Evolutionary conservation across 2,329 filamentous ascomycete genomes (phyloP).

Genomic region (Scytalidium lignicola): DNA sequence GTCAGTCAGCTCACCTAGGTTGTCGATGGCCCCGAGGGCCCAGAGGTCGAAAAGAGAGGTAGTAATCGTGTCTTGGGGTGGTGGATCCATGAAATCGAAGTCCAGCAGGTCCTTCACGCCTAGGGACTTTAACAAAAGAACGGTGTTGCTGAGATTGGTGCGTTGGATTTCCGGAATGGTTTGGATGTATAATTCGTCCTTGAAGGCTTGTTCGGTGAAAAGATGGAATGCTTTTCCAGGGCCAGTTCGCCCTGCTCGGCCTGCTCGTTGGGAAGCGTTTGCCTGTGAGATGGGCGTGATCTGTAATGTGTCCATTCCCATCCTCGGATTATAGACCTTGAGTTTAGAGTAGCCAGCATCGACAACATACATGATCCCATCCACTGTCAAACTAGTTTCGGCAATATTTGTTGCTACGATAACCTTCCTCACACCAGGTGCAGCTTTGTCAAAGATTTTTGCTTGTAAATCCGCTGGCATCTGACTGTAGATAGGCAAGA

Average conservation of each 20-base stretch:
- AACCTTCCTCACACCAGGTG: constrained; percentile 88
- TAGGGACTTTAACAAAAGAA: constrained; percentile 87
- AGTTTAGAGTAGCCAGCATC: constrained; percentile 95
- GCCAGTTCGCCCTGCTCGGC: constrained; percentile 87
- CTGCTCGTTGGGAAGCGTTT: constrained; percentile 88
- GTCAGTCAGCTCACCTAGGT: constrained; percentile 83
- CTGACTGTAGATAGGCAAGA: constrained; percentile 97
- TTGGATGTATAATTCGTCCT: constrained; percentile 93
- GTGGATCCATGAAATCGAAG: constrained; percentile 99
- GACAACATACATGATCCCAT: constrained; percentile 99
- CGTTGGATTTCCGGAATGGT: constrained; percentile 97
- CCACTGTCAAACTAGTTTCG: constrained; percentile 94
- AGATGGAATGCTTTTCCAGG: constrained; percentile 93
- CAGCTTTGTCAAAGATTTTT: constrained; percentile 91
- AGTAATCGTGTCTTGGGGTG: constrained; percentile 94
- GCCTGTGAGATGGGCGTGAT: constrained; percentile 97
- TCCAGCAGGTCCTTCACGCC: constrained; percentile 92
- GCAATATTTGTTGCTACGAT: constrained; percentile 99
- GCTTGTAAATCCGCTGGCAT: constrained; percentile 98
- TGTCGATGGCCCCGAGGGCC: constrained; percentile 90
- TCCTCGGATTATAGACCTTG: constrained; percentile 97
- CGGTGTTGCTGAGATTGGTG: constrained; percentile 92
- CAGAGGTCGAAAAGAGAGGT: constrained; percentile 97
- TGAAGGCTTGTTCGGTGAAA: constrained; percentile 90
- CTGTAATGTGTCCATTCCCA: constrained; percentile 98